These are phyloP conservation scores for Pseudopyricularia javanii DNA, from an alignment of 2,329 filamentous ascomycete genomes.

Conservation along the genomic window DNA sequence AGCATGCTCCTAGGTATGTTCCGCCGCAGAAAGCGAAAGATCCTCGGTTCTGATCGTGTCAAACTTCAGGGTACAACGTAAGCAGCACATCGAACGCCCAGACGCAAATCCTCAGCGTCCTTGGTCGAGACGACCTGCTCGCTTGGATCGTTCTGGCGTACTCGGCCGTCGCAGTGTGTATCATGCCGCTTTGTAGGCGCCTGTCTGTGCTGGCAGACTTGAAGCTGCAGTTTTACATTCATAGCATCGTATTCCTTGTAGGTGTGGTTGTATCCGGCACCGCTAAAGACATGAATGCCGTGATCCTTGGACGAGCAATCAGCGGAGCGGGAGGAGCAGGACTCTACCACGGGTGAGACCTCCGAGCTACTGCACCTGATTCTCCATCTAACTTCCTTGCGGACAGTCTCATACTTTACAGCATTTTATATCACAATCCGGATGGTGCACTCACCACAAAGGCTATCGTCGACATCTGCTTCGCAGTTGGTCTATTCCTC, in stretches of 20 bases:
- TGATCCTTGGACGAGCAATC: background rate
- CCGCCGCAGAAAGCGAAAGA: background rate
- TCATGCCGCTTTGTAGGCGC: background rate
- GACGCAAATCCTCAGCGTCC: slow-evolving; percentile 40
- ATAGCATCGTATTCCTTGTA: background rate
- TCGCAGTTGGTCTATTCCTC: background rate
- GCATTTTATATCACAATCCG: no score
- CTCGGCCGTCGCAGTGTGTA: background rate
- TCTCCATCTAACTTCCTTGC: no score
- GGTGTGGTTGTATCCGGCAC: background rate
- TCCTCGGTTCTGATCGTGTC: background rate
- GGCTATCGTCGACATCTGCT: background rate
- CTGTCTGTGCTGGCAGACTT: background rate
- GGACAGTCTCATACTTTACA: background rate
- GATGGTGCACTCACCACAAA: no score
- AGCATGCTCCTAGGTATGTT: background rate
- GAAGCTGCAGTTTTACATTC: background rate
- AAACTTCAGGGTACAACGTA: slow-evolving; percentile 23
- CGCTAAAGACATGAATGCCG: background rate
- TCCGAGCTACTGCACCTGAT: no score
- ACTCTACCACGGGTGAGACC: background rate
- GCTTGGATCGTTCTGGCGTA: slow-evolving; percentile 24
- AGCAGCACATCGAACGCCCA: slow-evolving; percentile 42
- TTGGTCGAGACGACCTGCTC: slow-evolving; percentile 22
- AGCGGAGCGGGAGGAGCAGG: background rate